phyloP scores from a whole-genome alignment of 441 rosid species.

The Gossypium schwendimanii region DNA sequence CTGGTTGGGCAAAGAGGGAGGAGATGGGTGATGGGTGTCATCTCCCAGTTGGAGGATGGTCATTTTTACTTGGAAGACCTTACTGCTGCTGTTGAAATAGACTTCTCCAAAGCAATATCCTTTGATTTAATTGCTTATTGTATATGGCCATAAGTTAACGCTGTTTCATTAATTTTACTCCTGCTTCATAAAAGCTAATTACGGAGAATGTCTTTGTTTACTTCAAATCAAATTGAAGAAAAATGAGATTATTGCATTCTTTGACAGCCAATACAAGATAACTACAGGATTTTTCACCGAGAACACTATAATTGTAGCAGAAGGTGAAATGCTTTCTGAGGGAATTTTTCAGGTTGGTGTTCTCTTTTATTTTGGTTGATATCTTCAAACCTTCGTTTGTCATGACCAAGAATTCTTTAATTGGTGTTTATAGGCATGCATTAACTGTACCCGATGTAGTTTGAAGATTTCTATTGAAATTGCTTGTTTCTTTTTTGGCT shows the following conservation, averaged over 20 bases:
- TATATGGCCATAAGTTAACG: background rate
- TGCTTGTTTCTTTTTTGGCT: background rate
- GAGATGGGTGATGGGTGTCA: conserved; percentile 96
- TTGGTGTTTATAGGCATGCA: background rate
- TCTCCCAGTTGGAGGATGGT: conserved; percentile 94
- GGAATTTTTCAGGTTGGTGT: conserved; percentile 72
- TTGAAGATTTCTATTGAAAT: background rate
- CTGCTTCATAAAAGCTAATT: background rate
- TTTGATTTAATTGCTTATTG: conserved; percentile 19
- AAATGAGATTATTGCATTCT: conserved; percentile 22
- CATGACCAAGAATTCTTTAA: background rate
- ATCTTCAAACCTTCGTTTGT: background rate
- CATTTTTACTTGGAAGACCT: conserved; percentile 92
- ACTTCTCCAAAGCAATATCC: conserved; percentile 93
- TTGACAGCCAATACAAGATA: conserved; percentile 63
- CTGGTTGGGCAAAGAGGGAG: conserved; percentile 64
- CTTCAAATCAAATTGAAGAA: background rate
- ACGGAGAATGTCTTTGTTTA: background rate
- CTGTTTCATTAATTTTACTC: background rate
- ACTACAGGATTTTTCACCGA: conserved; percentile 88
- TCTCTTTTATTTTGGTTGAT: conserved; percentile 10
- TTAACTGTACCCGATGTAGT: background rate
- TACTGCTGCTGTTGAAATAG: conserved; percentile 81
- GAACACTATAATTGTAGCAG: conserved; percentile 89
- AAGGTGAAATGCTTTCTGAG: conserved; percentile 71